Evolutionary conservation across 164 flowering plant species (phyloP), one percentile per base, ranked within the genome.

Genomic region (Vitis cinerea): DNA sequence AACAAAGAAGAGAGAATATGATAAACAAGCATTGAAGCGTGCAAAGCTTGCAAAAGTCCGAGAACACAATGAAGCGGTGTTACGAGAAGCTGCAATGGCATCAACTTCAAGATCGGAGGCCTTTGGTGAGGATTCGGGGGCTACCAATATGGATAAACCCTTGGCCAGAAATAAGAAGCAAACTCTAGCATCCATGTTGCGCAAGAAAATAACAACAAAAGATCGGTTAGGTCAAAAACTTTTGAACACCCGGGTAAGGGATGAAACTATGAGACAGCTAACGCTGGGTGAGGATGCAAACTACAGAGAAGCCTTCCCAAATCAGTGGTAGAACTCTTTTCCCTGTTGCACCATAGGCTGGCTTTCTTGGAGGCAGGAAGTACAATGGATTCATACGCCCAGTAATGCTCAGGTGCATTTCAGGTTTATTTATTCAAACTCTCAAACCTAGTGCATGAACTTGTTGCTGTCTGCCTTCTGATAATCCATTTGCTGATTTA

Each of bases 271-370:
- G 16, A 82, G 82, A 58, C 85, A 85, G 84, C 69, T 87, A 62
- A 77, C 80, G 2, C 19, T 71, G 67, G 87, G 76, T 10, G 95
- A 84, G 66, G 91, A 91, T 76, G 59, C 84, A 60, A 85, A 76
- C 10, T 89, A 89, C 76, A 81, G 89, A 68, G 96, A 93, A 83
- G 88, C 97, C 27, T 91, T 81, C 74, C 92, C 92, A 15, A 93
- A 93, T 83, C 95, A 88, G 60, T 90, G 94, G 97, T 90, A 86
- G 57, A 31, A 31, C 31, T 14, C 8, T 2, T 27, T 14, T 59
- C 31, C 50, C n/a, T 23, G 65, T 64, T 65, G 58, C 48, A 44
- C 55, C 30, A 62, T 68, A 48, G 4, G 48, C 8, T 12, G 14
- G 15, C 53, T 47, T 68, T 59, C 55, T 64, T 50, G 37, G 37